Evolutionary conservation across 192 early-diverging fungal genomes (phyloP).

Genomic region (Geosiphon pyriformis): DNA sequence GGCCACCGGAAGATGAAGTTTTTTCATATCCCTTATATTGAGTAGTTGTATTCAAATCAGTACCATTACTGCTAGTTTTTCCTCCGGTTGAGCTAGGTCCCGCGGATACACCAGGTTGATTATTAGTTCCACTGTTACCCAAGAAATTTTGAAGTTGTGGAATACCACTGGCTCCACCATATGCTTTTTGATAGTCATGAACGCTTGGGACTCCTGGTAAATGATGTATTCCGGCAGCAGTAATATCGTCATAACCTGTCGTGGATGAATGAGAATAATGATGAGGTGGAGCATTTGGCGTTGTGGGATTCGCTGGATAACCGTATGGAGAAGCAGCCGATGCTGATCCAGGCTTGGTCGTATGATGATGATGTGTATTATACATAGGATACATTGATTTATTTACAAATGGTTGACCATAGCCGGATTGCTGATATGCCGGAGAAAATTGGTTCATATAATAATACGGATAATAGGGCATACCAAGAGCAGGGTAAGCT

Average conservation of each 20-base stretch:
- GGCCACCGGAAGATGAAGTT: background rate
- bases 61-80: slow-evolving; percentile 13
- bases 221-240: slow-evolving; percentile 27
- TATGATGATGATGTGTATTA: slow-evolving; percentile 40
- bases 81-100: slow-evolving; percentile 1
- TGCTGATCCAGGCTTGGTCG: slow-evolving; percentile 38
- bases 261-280: slow-evolving; percentile 26
- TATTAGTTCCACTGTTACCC: slow-evolving; percentile 18
- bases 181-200: slow-evolving; percentile 40
- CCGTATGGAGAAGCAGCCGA: slow-evolving; percentile 36
- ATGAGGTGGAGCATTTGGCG: slow-evolving; percentile 36
- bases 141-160: slow-evolving; percentile 32
- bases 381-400: slow-evolving; percentile 90
- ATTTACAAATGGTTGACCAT: slow-evolving; percentile 88
- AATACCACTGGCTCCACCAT: slow-evolving; percentile 26
- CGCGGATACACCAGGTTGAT: background rate
- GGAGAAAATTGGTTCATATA: slow-evolving; percentile 75
- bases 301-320: slow-evolving; percentile 30
- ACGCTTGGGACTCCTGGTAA: slow-evolving; percentile 19
- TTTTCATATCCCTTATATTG: slow-evolving; percentile 19
- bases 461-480: slow-evolving; percentile 80
- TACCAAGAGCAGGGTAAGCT: slow-evolving; percentile 46
- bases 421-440: slow-evolving; percentile 74
- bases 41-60: slow-evolving; percentile 11
- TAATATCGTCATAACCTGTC: slow-evolving; percentile 40